These are phyloP conservation scores for Aaosphaeria pasadenensis DNA, from an alignment of 2,329 filamentous ascomycete genomes.

Conservation along the genomic window DNA sequence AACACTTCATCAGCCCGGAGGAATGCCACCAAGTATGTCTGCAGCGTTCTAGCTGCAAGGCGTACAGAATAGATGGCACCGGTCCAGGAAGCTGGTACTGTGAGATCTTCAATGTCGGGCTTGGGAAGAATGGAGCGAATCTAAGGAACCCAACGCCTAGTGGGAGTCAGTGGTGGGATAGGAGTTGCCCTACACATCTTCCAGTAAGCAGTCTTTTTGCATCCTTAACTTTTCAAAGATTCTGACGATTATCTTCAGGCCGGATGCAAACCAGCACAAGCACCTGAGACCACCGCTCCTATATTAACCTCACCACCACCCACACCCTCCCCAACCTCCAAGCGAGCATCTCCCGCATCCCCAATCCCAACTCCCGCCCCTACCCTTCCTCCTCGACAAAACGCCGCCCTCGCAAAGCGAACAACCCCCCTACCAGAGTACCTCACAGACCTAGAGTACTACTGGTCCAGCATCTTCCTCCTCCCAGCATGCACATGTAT, in stretches of 20 bases:
- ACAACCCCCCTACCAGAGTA: constrained; percentile 7
- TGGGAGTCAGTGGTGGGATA: constrained; percentile 14
- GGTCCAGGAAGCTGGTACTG: constrained; percentile 2
- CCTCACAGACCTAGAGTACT: constrained; percentile 9
- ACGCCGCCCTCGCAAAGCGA: constrained; percentile 5
- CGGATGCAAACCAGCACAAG: not conserved
- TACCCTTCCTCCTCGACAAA: not conserved
- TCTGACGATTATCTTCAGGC: not conserved
- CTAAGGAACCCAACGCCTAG: constrained; percentile 5
- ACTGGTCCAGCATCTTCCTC: constrained; percentile 10
- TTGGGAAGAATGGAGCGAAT: constrained; percentile 10
- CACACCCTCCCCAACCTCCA: not conserved
- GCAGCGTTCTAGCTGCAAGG: constrained; percentile 7
- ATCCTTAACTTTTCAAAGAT: too few species aligned
- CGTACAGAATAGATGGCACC: constrained; percentile 8
- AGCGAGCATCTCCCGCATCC: not conserved
- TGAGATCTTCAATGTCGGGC: constrained; percentile 14
- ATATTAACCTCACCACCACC: not conserved
- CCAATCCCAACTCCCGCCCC: constrained; percentile 1
- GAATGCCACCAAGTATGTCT: constrained; percentile 17
- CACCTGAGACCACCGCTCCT: not conserved
- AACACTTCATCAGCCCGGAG: constrained; percentile 6
- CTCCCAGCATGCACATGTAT: constrained; percentile 15
- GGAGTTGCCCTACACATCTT: constrained; percentile 9
- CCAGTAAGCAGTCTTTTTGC: constrained; percentile 1